Percentiles rank a stretch among this genome's conserved stretches.
Evolutionary conservation across 2,329 filamentous ascomycete genomes (phyloP).

Genomic region (Claviceps sorghi): DNA sequence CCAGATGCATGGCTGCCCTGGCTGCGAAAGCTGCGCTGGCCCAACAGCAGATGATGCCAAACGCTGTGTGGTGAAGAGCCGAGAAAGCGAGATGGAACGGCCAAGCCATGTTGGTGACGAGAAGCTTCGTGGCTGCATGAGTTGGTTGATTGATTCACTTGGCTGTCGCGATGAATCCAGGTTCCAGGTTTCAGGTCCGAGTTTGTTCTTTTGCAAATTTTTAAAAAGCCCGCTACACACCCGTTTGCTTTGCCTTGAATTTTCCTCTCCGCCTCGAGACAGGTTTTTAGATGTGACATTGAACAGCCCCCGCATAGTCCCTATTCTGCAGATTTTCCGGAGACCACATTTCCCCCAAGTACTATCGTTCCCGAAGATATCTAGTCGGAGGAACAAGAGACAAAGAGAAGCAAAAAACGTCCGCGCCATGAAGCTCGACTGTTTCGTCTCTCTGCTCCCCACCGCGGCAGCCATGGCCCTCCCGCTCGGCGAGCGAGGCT

Average conservation of each 20-base stretch:
- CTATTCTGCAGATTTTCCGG: neutral
- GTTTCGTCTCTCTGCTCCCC: slow-evolving; percentile 10
- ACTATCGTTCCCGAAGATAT: too few relatives aligned
- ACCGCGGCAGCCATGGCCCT: slow-evolving; percentile 11
- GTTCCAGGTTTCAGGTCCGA: neutral
- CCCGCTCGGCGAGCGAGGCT: slow-evolving; percentile 4
- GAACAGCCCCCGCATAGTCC: neutral
- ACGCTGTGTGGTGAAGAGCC: neutral
- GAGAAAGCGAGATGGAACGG: neutral
- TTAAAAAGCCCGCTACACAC: neutral
- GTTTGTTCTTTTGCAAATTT: neutral
- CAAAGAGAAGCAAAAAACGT: neutral
- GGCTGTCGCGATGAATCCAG: neutral
- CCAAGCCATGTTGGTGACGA: neutral
- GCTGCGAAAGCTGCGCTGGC: neutral
- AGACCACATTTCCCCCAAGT: neutral
- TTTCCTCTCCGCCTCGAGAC: too few relatives aligned
- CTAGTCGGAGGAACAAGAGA: too few relatives aligned
- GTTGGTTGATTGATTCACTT: neutral
- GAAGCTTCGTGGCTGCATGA: neutral
- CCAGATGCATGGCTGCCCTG: neutral
- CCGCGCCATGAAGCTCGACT: neutral
- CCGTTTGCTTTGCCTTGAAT: neutral
- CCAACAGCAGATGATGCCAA: slow-evolving; percentile 4
- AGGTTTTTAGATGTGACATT: neutral